Percentiles rank a stretch among this genome's conserved stretches.
phyloP scores from a whole-genome alignment of 768 basidiomycete genomes.

The Amyloporia xantha region DNA sequence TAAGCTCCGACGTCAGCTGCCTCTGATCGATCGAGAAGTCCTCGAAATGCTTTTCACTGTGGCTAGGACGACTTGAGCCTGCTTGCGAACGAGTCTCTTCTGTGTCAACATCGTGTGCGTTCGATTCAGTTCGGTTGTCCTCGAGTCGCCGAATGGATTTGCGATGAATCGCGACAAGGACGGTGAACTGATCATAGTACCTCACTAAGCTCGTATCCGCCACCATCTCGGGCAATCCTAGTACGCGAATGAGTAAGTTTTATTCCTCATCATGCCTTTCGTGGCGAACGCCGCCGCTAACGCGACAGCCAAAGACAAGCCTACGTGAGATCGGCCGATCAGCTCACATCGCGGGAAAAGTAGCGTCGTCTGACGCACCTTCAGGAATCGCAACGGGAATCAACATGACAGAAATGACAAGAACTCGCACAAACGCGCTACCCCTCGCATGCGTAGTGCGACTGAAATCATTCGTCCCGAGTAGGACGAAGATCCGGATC shows the following conservation, averaged over 20 bases:
- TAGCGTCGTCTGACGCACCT: no score
- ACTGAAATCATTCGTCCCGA: conserved; percentile 51
- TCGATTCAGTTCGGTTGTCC: conserved; percentile 64
- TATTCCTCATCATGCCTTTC: conserved; percentile 95
- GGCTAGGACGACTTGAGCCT: conserved; percentile 3
- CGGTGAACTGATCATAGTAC: conserved; percentile 93
- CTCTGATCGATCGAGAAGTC: conserved; percentile 88
- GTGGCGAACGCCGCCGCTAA: conserved; percentile 96
- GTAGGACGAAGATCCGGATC: conserved; percentile 92
- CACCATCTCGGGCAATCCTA: conserved; percentile 98
- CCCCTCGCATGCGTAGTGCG: conserved; percentile 79
- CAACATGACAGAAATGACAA: conserved; percentile 93
- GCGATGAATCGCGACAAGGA: conserved; percentile 87
- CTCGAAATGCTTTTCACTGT: conserved; percentile 38
- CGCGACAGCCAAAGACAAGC: conserved; percentile 92
- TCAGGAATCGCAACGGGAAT: conserved; percentile 86
- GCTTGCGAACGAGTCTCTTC: neutral
- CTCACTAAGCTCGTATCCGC: conserved; percentile 94
- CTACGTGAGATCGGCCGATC: conserved; percentile 30
- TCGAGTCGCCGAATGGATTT: conserved; percentile 83
- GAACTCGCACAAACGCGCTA: conserved; percentile 83
- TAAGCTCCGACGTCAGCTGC: conserved; percentile 43
- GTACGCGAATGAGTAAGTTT: conserved; percentile 90
- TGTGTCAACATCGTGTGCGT: conserved; percentile 42
- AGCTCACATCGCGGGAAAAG: no score